These are phyloP conservation scores for Oenanthe sinensis DNA, from an alignment of 129 eudicot species.

Conservation along the genomic window DNA sequence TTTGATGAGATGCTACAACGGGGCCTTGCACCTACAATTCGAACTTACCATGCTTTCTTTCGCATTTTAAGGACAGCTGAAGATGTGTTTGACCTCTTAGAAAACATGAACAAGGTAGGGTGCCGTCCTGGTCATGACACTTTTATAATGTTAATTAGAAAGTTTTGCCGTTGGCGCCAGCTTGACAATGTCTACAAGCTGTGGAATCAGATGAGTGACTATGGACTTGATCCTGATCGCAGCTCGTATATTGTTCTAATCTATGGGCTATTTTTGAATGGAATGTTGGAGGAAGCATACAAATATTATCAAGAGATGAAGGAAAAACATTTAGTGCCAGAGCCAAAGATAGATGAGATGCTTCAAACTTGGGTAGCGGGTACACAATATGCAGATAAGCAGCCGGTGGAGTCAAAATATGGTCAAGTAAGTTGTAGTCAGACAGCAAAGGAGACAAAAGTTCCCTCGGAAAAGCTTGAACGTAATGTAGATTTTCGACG, in stretches of 20 bases:
- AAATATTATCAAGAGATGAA: slow-evolving; percentile 70
- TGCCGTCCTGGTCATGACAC: slow-evolving; percentile 69
- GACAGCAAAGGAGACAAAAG: slow-evolving; percentile 3
- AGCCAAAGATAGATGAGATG: slow-evolving; percentile 66
- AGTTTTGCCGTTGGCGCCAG: slow-evolving; percentile 71
- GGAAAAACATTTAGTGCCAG: slow-evolving; percentile 51
- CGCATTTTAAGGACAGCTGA: slow-evolving; percentile 45
- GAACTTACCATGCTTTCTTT: slow-evolving; percentile 76
- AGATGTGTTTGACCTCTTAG: slow-evolving; percentile 54
- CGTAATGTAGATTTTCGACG: slow-evolving; percentile 19
- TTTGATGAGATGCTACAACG: slow-evolving; percentile 62
- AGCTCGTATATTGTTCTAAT: slow-evolving; percentile 64
- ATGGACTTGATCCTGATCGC: slow-evolving; percentile 68
- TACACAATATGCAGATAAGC: slow-evolving; percentile 18
- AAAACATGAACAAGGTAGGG: slow-evolving; percentile 44
- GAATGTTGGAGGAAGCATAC: slow-evolving; percentile 70
- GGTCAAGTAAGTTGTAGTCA: slow-evolving; percentile 7
- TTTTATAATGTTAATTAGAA: slow-evolving; percentile 62
- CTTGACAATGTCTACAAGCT: slow-evolving; percentile 52
- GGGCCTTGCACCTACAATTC: slow-evolving; percentile 49
- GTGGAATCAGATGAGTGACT: slow-evolving; percentile 63
- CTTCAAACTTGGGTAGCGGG: slow-evolving; percentile 55
- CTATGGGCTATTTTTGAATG: slow-evolving; percentile 79
- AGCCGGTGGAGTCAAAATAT: slow-evolving; percentile 2
- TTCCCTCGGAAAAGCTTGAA: neutral